phyloP scores from a whole-genome alignment of 177 flowering plant species.

The Vitis hybrid region DNA sequence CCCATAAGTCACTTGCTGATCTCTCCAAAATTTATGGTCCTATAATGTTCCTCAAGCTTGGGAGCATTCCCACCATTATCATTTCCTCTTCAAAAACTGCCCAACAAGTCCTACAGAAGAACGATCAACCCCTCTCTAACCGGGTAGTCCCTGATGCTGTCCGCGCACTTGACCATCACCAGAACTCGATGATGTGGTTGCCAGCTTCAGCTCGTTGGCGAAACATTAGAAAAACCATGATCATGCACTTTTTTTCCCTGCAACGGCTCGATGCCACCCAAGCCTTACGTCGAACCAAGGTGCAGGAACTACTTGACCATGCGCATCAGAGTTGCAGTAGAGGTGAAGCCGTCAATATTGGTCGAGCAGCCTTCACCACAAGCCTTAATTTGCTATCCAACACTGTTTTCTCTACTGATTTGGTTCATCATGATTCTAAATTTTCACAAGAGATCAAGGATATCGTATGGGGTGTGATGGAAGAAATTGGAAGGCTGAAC shows the following conservation, averaged over 20 bases:
- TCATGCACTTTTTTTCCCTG: slow-evolving; percentile 11
- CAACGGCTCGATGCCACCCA: slow-evolving; percentile 14
- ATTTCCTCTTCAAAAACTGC: slow-evolving; percentile 9
- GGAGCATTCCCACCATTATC: slow-evolving; percentile 11
- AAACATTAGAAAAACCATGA: slow-evolving; percentile 9
- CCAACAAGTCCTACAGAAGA: slow-evolving; percentile 10
- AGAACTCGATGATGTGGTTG: slow-evolving; percentile 10
- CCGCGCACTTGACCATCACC: slow-evolving; percentile 4
- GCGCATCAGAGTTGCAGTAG: neutral
- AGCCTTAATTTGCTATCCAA: slow-evolving; percentile 19
- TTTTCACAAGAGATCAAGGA: slow-evolving; percentile 18
- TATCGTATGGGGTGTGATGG: slow-evolving; percentile 12
- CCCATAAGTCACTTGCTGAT: slow-evolving; percentile 10
- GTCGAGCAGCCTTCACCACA: slow-evolving; percentile 14
- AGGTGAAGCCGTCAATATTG: slow-evolving; percentile 6
- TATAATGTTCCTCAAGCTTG: slow-evolving; percentile 15
- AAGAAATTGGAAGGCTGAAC: slow-evolving; percentile 23
- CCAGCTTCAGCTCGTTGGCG: slow-evolving; percentile 10
- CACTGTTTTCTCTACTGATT: slow-evolving; percentile 25
- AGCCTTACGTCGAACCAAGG: slow-evolving; percentile 14
- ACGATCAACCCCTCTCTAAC: slow-evolving; percentile 10
- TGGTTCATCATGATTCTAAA: slow-evolving; percentile 7
- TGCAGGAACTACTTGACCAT: slow-evolving; percentile 12
- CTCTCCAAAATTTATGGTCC: slow-evolving; percentile 21
- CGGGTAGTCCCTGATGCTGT: slow-evolving; percentile 1